These are phyloP conservation scores for Curvularia hawaiiensis DNA, from an alignment of 2,329 filamentous ascomycete genomes.

Conservation along the genomic window DNA sequence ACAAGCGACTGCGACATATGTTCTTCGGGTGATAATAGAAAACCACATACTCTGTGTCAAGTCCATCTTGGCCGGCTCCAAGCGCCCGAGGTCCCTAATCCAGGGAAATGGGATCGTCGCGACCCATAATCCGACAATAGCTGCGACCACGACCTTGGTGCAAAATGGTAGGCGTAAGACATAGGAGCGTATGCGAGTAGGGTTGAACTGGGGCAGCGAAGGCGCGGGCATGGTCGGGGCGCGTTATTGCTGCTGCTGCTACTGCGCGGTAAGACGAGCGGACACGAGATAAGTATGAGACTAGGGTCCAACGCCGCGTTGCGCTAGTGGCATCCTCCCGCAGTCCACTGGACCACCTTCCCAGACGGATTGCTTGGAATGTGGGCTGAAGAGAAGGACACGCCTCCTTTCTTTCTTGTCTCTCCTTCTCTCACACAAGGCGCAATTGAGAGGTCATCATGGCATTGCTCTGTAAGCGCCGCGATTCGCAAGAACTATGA, in stretches of 20 bases:
- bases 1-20: neutral
- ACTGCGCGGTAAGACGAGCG: slow-evolving; percentile 8
- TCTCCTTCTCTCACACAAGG: slow-evolving; percentile 4
- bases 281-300: slow-evolving; percentile 14
- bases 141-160: slow-evolving; percentile 71
- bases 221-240: slow-evolving; percentile 41
- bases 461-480: slow-evolving; percentile 44
- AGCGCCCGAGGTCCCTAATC: slow-evolving; percentile 76
- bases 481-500: neutral
- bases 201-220: slow-evolving; percentile 67
- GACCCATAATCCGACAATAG: slow-evolving; percentile 73
- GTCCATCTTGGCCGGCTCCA: slow-evolving; percentile 78
- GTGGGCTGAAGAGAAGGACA: slow-evolving; percentile 21
- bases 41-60: slow-evolving; percentile 69
- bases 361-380: slow-evolving; percentile 19
- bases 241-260: slow-evolving; percentile 13
- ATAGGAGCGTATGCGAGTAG: slow-evolving; percentile 77
- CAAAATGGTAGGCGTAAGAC: slow-evolving; percentile 84
- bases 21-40: neutral
- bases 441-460: slow-evolving; percentile 28
- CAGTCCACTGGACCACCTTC: slow-evolving; percentile 16
- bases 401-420: slow-evolving; percentile 12
- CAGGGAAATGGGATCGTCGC: slow-evolving; percentile 71
- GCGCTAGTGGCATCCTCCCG: slow-evolving; percentile 25
- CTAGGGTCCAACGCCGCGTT: slow-evolving; percentile 21